Evolutionary conservation across 2,329 filamentous ascomycete species (phyloP).

Genomic region (Alternaria brassicae): DNA sequence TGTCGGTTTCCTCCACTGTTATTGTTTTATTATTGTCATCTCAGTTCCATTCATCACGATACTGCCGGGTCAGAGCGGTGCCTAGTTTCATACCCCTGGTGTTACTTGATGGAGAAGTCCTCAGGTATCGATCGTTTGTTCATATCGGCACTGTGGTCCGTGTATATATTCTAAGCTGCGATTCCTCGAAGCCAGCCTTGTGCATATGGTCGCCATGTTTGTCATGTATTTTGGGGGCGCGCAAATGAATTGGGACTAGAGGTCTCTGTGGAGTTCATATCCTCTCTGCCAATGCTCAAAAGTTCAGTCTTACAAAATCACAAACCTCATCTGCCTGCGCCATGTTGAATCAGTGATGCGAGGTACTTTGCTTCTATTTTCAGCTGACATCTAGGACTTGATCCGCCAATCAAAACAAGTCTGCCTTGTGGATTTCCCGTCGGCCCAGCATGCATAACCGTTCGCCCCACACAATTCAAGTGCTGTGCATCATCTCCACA

Average conservation of each 20-base stretch:
- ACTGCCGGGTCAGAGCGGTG: constrained; percentile 19
- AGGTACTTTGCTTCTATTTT: neutral
- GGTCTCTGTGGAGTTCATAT: constrained; percentile 9
- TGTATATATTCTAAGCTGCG: constrained; percentile 22
- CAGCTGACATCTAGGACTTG: neutral
- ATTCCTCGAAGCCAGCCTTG: constrained; percentile 6
- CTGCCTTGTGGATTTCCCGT: neutral
- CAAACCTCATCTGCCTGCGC: neutral
- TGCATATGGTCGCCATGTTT: constrained; percentile 32
- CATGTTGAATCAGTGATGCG: neutral
- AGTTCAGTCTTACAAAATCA: constrained; percentile 7
- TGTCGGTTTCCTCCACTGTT: constrained; percentile 14
- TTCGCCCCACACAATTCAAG: neutral
- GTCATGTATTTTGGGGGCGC: constrained; percentile 14
- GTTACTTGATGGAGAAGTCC: constrained; percentile 7
- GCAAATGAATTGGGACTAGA: constrained; percentile 5
- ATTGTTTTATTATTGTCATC: constrained; percentile 4
- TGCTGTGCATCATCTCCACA: neutral
- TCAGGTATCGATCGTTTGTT: constrained; percentile 14
- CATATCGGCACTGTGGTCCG: constrained; percentile 14
- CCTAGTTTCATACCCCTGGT: constrained; percentile 28
- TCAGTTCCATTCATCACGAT: constrained; percentile 17
- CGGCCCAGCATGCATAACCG: neutral
- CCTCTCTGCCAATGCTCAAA: constrained; percentile 21
- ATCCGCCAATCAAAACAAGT: neutral